phyloP scores from a whole-genome alignment of 176 grass and related monocot species.

The Cymbopogon citratus region DNA sequence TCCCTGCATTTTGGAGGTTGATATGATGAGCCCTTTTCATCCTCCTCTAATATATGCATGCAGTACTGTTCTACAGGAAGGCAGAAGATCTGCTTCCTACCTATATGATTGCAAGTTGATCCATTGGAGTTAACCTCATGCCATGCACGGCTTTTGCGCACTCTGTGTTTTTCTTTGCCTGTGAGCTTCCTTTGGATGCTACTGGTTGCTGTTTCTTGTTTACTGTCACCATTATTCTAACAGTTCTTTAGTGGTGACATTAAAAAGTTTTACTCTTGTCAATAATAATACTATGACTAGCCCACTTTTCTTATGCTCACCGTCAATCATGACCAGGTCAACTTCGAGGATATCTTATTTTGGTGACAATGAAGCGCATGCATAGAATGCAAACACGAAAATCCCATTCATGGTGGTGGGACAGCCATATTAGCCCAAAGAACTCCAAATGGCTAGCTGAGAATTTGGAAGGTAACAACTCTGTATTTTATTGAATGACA shows the following conservation, averaged over 20 bases:
- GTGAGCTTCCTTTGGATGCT: not conserved
- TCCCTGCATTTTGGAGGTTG: constrained; percentile 14
- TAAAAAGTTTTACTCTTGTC: not conserved
- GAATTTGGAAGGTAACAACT: constrained; percentile 69
- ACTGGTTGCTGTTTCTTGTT: not conserved
- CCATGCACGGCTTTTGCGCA: not conserved
- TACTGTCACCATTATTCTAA: not conserved
- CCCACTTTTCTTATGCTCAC: not conserved
- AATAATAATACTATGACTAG: not conserved
- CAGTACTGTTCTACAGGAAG: constrained; percentile 5
- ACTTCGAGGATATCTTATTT: not conserved
- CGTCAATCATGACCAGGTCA: constrained; percentile 26
- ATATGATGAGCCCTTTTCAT: constrained; percentile 8
- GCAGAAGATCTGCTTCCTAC: not conserved
- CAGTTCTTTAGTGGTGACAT: not conserved
- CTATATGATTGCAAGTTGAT: not conserved
- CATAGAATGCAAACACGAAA: constrained; percentile 66
- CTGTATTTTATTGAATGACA: not conserved
- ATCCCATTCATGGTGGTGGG: constrained; percentile 96
- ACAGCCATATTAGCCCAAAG: constrained; percentile 87
- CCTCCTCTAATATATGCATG: constrained; percentile 15
- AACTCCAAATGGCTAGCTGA: constrained; percentile 88
- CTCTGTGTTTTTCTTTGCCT: constrained; percentile 13
- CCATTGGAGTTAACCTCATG: not conserved
- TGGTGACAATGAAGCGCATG: constrained; percentile 63